These are phyloP conservation scores for Kokia cookei DNA, from an alignment of 441 rosid species.

Conservation along the genomic window DNA sequence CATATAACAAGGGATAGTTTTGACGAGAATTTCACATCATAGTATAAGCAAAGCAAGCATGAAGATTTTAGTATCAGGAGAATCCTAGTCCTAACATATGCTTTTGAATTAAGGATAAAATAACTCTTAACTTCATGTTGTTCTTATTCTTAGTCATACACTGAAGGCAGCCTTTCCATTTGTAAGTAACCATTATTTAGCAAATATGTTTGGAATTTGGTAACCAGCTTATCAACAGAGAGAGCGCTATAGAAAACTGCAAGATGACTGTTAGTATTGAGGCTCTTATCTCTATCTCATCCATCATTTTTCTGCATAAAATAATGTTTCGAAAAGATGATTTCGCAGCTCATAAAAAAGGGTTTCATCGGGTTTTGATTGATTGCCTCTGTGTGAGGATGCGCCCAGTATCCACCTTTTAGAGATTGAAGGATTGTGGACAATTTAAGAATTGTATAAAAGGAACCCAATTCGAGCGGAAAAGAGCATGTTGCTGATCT, in stretches of 20 bases:
- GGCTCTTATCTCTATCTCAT: neutral
- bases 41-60: neutral
- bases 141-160: neutral
- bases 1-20: neutral
- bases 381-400: no score
- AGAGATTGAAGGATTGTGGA: no score
- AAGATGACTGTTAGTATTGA: neutral
- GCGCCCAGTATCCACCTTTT: no score
- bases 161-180: neutral
- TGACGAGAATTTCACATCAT: neutral
- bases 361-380: no score
- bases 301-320: neutral
- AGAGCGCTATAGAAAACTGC: neutral
- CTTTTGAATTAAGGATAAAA: neutral
- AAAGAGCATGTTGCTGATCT: no score
- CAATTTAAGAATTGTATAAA: no score
- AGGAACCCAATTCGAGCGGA: no score
- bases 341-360: no score
- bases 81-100: conserved; percentile 5
- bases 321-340: neutral
- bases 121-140: neutral
- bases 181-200: neutral
- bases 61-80: neutral
- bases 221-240: neutral
- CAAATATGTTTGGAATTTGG: neutral